Conservation (phyloP, 2,329 filamentous ascomycete genomes). For the Magnaporthiopsis incrustans region DNA sequence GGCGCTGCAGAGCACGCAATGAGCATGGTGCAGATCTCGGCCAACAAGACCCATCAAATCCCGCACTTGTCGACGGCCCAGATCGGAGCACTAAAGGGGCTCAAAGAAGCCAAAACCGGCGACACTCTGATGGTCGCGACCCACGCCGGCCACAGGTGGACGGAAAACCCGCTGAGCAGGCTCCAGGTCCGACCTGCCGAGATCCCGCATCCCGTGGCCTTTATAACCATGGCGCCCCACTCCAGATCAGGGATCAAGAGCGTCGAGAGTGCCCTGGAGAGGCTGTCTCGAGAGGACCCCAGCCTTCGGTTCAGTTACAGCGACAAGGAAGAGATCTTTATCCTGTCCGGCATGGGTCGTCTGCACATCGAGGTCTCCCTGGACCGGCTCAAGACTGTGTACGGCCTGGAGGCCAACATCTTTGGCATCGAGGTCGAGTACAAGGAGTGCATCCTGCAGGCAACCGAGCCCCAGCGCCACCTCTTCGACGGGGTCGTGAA, state of each 20-base stretch:
- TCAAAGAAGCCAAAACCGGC: conserved; percentile 87
- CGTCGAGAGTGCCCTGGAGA: conserved; percentile 65
- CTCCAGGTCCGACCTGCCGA: conserved; percentile 81
- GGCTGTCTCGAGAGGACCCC: conserved; percentile 84
- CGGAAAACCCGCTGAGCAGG: conserved; percentile 60
- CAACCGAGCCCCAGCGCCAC: conserved; percentile 48
- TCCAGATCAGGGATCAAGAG: conserved; percentile 62
- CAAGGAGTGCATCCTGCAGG: conserved; percentile 65
- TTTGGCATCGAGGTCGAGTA: conserved; percentile 94
- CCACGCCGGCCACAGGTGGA: conserved; percentile 45
- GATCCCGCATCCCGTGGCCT: conserved; percentile 90
- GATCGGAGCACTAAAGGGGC: conserved; percentile 85
- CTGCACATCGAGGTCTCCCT: conserved; percentile 90
- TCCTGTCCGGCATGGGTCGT: conserved; percentile 93
- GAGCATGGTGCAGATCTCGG: conserved; percentile 81
- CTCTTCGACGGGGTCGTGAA: conserved; percentile 73
- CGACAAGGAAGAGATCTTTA: conserved; percentile 85
- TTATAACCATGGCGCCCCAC: conserved; percentile 77
- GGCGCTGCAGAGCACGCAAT: conserved; percentile 70
- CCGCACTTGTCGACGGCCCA: conserved; percentile 74
- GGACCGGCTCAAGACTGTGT: conserved; percentile 78
- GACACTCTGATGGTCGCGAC: conserved; percentile 79
- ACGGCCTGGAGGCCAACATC: conserved; percentile 81
- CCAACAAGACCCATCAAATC: conserved; percentile 78
- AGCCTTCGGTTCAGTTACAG: conserved; percentile 80